A percentile compares a stretch with the other conserved stretches of the same genome.
Conservation (phyloP, 1,139 yeast genomes). For the Pneumocystis murina region DNA sequence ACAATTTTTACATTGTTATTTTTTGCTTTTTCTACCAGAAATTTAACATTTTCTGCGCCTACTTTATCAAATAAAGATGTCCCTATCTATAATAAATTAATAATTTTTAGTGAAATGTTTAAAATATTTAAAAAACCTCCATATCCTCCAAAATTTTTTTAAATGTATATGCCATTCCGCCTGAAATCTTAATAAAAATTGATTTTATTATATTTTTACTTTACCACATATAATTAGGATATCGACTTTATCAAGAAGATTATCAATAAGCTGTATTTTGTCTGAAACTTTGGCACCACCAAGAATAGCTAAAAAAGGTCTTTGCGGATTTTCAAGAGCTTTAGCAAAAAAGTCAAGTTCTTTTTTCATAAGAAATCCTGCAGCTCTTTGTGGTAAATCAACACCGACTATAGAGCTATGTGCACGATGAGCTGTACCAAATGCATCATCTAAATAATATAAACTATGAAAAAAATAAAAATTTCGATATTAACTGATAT, state of each 20-base stretch:
- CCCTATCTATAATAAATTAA: slow-evolving; percentile 40
- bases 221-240: slow-evolving; percentile 77
- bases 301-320: slow-evolving; percentile 93
- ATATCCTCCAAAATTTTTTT: slow-evolving; percentile 77
- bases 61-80: slow-evolving; percentile 77
- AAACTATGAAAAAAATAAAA: neutral
- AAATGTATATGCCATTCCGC: slow-evolving; percentile 97
- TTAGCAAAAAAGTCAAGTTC: slow-evolving; percentile 91
- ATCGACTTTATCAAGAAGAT: slow-evolving; percentile 88
- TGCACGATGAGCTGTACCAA: slow-evolving; percentile 98
- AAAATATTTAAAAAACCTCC: slow-evolving; percentile 18
- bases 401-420: slow-evolving; percentile 97
- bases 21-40: slow-evolving; percentile 86
- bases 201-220: neutral
- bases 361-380: slow-evolving; percentile 94
- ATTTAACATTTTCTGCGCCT: slow-evolving; percentile 84
- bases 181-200: neutral
- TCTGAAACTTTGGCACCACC: slow-evolving; percentile 99
- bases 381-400: slow-evolving; percentile 82
- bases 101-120: neutral
- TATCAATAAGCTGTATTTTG: slow-evolving; percentile 93
- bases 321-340: slow-evolving; percentile 89
- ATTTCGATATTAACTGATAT: slow-evolving; percentile 34
- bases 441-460: slow-evolving; percentile 49
- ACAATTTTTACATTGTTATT: slow-evolving; percentile 81